Base-by-base conservation (phyloP, 2,329 filamentous ascomycete genomes). In the Grosmannia clavigera region DNA sequence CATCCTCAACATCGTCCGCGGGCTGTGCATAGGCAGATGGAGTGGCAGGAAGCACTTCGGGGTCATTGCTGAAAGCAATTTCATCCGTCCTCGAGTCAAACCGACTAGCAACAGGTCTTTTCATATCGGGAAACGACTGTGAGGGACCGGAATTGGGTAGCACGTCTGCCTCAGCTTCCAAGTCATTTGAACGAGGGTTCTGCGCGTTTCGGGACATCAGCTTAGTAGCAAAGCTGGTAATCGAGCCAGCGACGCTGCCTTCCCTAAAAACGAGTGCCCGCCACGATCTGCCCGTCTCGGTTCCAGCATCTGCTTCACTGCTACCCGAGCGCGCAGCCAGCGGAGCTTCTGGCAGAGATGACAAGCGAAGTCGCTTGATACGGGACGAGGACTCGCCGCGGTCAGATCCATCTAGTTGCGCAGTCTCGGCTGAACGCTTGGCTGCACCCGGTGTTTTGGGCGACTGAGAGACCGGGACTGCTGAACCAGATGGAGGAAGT, bases 181-280 rank as follows among this genome's bases (percentile, higher is more conserved):
- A 25, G n/a, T 54, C 54, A 22, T 50, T 22, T 19, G 25, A 35
- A 16, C 22, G 19, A 19, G 16, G 25, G 22, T 11, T 29, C 1
- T n/a, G 46, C 16, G 46, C 25, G 19, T 53, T 48, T 29, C 58
- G 60, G 1, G 60, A 62, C 10, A 63, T 38, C 11, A 64, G 33
- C 58, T 61, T 63, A 35, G 55, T 43, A 4, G 63, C 63, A 55
- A 64, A 60, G 10, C 54, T 38, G 12, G 61, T 57, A 56, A 63
- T 61, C 6, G 61, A 60, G 22, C 59, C 58, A 43, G 60, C 63
- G 25, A 64, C 55, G 53, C 57, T 55, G 53, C 61, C 59, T 48
- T 63, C 60, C 16, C 61, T 58, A 59, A 64, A 63, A 29, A 62
- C 48, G 12, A 52, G 57, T 22, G 57, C 58, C 4, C 59, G 61